phyloP scores from a whole-genome alignment of 2,329 filamentous ascomycete genomes.

The Conoideocrella luteorostrata region DNA sequence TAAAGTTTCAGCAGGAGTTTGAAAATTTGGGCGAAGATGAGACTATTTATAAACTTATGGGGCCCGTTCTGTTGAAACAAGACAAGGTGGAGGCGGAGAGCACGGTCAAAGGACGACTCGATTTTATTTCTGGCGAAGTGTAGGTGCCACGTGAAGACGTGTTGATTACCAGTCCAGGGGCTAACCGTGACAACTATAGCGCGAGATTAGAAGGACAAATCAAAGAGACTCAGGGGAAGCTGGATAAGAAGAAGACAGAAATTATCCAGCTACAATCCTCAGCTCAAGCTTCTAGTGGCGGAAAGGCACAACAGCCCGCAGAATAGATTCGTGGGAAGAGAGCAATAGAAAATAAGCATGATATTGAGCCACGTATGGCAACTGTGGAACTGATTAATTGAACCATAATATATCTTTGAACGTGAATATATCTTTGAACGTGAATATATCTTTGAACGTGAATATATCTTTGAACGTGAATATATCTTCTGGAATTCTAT shows the following conservation, averaged over 20 bases:
- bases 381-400: no score
- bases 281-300: constrained; percentile 35
- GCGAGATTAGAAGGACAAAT: constrained; percentile 44
- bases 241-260: constrained; percentile 53
- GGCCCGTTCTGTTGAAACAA: constrained; percentile 89
- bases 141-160: constrained; percentile 36
- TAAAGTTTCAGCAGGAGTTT: constrained; percentile 61
- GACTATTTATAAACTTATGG: constrained; percentile 92
- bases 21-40: constrained; percentile 69
- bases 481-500: no score
- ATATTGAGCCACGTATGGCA: background rate
- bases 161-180: background rate
- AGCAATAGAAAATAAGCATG: no score
- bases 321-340: constrained; percentile 8
- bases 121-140: constrained; percentile 94
- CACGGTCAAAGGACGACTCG: constrained; percentile 82
- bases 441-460: no score
- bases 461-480: no score
- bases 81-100: constrained; percentile 84
- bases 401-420: no score
- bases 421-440: no score
- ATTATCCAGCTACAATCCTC: constrained; percentile 51
- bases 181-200: constrained; percentile 18
- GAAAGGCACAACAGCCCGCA: constrained; percentile 23
- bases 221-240: constrained; percentile 47